Evolutionary conservation across 306 rosid genomes (phyloP), one percentile per base, ranked within the genome.

Genomic region (Vigna hirtella): DNA sequence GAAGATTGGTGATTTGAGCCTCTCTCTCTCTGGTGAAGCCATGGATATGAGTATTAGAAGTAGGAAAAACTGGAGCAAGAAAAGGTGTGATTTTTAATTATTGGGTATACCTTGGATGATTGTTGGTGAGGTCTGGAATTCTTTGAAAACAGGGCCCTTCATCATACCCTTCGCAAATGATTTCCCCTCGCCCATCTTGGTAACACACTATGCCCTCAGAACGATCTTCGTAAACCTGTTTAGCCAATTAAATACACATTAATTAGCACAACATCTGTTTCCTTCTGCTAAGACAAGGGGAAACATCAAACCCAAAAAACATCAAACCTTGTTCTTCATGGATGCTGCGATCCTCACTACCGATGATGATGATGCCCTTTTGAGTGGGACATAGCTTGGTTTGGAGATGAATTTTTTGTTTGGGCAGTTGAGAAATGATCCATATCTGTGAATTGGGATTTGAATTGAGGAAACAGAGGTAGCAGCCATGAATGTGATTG

Each of bases 91-190:
- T 9, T 7, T 36, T 42, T 9, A 9, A 40, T 40, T 2, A 42
- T 9, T 75, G 48, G 61, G 10, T 8, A 1, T 42, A 89, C 93
- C 91, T 89, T 72, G 85, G 79, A 73, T 77, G 83, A 80, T 79
- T 66, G 48, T 79, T 66, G 57, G 76, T 30, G 73, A 84, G 64
- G 34, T 58, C 85, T 43, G 87, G 87, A 59, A 81, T 64, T 77
- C 88, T 87, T 58, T 87, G 88, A 69, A 86, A 82, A 28, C 92
- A 88, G 77, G 97, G 93, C 18, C 93, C 92, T 79, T 91, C 98
- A 73, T 91, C 97, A 52, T 82, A 87, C 28, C 92, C 98, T 87
- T 93, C 98, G 51, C 97, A 93, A 43, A 85, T 78, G 4, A 90
- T 85, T 76, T 93, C 96, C 45, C 98, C 97, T n/a, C 45, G 69